Evolutionary conservation across 2,329 filamentous ascomycete genomes (phyloP), one percentile per base, ranked within the genome.

Genomic region (Botrytis medusae): DNA sequence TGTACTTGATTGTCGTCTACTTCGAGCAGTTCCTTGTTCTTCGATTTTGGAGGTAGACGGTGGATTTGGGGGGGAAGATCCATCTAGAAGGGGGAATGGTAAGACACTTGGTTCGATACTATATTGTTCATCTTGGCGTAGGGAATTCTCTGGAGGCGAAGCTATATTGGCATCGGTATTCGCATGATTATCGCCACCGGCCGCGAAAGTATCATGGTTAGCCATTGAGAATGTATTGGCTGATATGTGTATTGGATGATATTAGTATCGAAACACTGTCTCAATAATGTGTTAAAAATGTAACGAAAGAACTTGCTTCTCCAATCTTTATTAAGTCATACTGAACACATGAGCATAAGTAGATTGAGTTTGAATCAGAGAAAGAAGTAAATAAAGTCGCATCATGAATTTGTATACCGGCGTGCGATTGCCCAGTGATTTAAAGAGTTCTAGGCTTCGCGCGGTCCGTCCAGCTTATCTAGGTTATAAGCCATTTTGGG

Each of bases 1-100:
- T 46, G 78, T 67, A 25, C 76, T 76, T n/a, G 79, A 80, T 12
- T 72, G 67, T 29, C 64, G 18, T 34, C 64, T 48, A 22, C 18
- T 67, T 74, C 20, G 77, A 77, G 4, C 74, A 68, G 8, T 25
- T 37, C 12, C 72, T 71, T 57, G 75, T 70, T 25, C 37, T 73
- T 73, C 77, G 74, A 44, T 18, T 46, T 59, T 34, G 54, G 59
- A 72, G 14, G 61, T 32, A 34, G 64, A 40, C 25, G 40, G 22
- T 34, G 60, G 54, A 34, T 57, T 59, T 73, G 63, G 42, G 6
- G 70, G 73, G 14, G 60, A 61, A 12, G 70, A 51, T 18, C 51
- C 69, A 16, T 42, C 63, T 9, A 75, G 48, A 32, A 72, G 57
- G n/a, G 76, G 75, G 67, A 77, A 76, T 22, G 76, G 75, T 60